Percentiles rank a stretch among this genome's conserved stretches.
phyloP scores from a whole-genome alignment of 176 grass and related monocot species.

The Oryza glaberrima region DNA sequence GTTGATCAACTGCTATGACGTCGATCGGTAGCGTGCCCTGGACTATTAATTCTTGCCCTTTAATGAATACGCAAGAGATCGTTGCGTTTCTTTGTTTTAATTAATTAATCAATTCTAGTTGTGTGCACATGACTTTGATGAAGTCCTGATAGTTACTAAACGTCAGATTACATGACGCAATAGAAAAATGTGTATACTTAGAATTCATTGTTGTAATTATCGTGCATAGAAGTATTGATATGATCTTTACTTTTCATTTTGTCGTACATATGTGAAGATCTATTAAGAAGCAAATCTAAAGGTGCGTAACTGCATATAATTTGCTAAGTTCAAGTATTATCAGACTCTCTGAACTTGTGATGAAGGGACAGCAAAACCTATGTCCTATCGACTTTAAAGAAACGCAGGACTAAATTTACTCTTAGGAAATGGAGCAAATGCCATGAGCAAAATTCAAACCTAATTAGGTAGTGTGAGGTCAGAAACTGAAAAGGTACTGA shows the following conservation, averaged over 20 bases:
- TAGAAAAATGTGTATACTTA: background rate
- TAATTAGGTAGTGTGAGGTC: background rate
- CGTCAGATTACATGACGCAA: background rate
- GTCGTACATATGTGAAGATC: background rate
- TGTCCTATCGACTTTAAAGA: background rate
- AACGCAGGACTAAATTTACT: background rate
- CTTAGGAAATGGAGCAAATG: background rate
- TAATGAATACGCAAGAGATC: background rate
- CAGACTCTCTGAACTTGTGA: background rate
- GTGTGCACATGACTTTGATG: slow-evolving; percentile 24
- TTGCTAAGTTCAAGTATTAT: background rate
- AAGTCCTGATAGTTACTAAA: slow-evolving; percentile 21
- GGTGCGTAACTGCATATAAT: background rate
- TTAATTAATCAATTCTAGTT: background rate
- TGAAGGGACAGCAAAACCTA: background rate
- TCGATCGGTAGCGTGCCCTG: background rate
- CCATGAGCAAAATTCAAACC: too few relatives aligned
- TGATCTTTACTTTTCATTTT: background rate
- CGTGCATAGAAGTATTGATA: background rate
- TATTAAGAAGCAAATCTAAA: background rate
- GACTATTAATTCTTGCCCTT: background rate
- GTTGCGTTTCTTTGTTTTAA: background rate
- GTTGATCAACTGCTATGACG: background rate
- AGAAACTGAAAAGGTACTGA: background rate
- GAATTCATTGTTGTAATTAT: background rate